Conservation (phyloP, 768 basidiomycete species). For the Cubamyces lactineus region DNA sequence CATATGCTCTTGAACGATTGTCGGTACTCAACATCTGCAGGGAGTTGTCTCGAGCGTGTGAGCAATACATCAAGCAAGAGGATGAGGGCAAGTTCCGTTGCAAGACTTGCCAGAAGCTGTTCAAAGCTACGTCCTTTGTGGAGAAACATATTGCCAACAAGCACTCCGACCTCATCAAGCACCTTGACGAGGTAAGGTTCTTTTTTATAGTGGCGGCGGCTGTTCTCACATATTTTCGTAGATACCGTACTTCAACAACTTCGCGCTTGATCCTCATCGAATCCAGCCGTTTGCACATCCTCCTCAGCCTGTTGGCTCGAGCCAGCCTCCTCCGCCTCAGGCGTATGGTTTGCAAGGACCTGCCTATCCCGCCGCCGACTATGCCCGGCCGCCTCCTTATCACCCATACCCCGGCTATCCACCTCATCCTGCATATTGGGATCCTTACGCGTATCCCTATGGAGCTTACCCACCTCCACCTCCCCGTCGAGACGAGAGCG, state of each 20-base stretch:
- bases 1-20: background rate
- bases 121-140: constrained; percentile 96
- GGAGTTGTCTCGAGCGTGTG: constrained; percentile 78
- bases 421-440: constrained; percentile 49
- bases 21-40: constrained; percentile 43
- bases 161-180: constrained; percentile 83
- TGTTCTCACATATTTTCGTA: constrained; percentile 35
- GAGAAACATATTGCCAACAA: constrained; percentile 98
- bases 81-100: constrained; percentile 97
- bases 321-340: constrained; percentile 78
- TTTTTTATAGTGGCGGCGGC: background rate
- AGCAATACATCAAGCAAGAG: constrained; percentile 88
- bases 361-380: constrained; percentile 38
- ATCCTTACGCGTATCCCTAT: constrained; percentile 49
- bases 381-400: constrained; percentile 45
- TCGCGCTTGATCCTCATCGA: constrained; percentile 93
- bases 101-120: constrained; percentile 94
- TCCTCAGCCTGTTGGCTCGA: constrained; percentile 66
- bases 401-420: constrained; percentile 46
- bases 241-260: constrained; percentile 93
- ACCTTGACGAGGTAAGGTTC: constrained; percentile 77
- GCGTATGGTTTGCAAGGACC: constrained; percentile 80
- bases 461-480: constrained; percentile 41
- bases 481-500: constrained; percentile 60
- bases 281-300: constrained; percentile 85